These are phyloP conservation scores for Alternaria burnsii DNA, from an alignment of 2,329 filamentous ascomycete species.

Conservation along the genomic window DNA sequence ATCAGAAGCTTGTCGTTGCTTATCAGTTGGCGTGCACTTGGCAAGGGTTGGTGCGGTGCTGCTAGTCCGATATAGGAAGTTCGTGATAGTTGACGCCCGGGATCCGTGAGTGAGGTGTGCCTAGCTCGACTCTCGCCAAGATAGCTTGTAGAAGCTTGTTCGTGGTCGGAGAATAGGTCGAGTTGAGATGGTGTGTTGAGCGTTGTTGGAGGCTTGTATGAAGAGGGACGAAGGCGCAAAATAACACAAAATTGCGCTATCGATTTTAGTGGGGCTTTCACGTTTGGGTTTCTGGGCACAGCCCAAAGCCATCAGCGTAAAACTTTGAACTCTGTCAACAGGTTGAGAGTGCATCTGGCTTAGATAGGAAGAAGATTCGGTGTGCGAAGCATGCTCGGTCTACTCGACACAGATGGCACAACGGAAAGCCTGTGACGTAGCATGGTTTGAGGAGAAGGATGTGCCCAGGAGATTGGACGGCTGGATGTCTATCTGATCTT, in stretches of 20 bases:
- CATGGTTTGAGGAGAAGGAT: too few relatives aligned
- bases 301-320: not conserved
- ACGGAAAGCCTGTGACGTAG: too few relatives aligned
- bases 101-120: not conserved
- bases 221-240: not conserved
- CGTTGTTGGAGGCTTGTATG: not conserved
- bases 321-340: too few relatives aligned
- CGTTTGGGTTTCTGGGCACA: not conserved
- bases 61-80: constrained; percentile 9
- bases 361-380: too few relatives aligned
- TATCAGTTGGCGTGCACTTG: constrained; percentile 14
- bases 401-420: too few relatives aligned
- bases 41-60: constrained; percentile 5
- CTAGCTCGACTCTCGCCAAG: not conserved
- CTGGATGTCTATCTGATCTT: too few relatives aligned
- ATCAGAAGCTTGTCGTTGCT: constrained; percentile 12
- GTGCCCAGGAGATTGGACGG: too few relatives aligned
- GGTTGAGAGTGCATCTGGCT: too few relatives aligned
- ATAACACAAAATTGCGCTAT: not conserved
- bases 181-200: not conserved
- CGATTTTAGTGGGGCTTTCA: not conserved
- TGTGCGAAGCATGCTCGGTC: too few relatives aligned
- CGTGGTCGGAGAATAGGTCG: not conserved
- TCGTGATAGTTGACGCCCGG: not conserved
- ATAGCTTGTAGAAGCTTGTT: constrained; percentile 2